A percentile compares a stretch with the other conserved stretches of the same genome.
These are phyloP conservation scores for Corylus heterophylla DNA, from an alignment of 306 rosid species.

Conservation along the genomic window DNA sequence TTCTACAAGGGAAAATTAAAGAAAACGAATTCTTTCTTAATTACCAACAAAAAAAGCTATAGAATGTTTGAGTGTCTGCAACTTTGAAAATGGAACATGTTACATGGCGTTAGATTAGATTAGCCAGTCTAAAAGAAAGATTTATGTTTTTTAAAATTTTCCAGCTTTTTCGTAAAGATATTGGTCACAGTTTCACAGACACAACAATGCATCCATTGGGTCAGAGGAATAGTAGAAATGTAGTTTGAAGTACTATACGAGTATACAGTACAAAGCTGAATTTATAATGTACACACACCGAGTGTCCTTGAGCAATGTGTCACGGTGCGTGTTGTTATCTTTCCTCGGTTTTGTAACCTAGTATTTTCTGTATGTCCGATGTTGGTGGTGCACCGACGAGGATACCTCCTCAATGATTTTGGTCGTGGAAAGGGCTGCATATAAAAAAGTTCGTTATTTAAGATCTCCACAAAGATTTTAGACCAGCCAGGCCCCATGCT, in stretches of 20 bases:
- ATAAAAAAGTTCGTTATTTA: conserved; percentile 19
- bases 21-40: neutral
- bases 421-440: conserved; percentile 1
- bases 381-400: neutral
- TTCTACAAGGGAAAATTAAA: neutral
- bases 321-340: conserved; percentile 4
- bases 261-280: neutral
- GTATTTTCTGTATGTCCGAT: conserved; percentile 5
- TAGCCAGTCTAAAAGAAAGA: neutral
- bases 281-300: neutral
- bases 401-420: conserved; percentile 20
- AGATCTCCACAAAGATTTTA: conserved; percentile 18
- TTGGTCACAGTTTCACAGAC: neutral
- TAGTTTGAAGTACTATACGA: neutral
- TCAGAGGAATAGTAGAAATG: neutral
- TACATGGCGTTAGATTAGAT: neutral
- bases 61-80: neutral
- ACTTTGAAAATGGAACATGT: neutral
- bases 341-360: conserved; percentile 29
- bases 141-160: too few relatives aligned
- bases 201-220: conserved; percentile 1
- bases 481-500: neutral
- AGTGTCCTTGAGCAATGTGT: conserved; percentile 36
- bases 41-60: neutral
- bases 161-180: neutral